Evolutionary conservation across 2,329 filamentous ascomycete species (phyloP).

Genomic region (Ascosphaera aggregata): DNA sequence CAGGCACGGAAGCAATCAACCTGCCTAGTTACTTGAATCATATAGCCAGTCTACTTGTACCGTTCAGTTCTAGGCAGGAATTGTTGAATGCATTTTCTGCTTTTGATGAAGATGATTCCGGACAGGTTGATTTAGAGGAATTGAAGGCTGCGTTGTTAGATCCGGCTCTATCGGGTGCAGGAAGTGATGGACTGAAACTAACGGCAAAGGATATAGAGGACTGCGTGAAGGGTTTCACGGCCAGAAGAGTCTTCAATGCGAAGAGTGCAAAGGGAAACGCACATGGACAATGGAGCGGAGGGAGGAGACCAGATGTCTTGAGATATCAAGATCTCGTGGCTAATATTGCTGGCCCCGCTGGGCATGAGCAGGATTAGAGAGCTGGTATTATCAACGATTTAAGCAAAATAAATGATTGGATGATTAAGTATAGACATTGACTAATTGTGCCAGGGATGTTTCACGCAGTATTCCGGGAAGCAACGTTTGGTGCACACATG

Average conservation of each 20-base stretch:
- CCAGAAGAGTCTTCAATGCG: conserved; percentile 57
- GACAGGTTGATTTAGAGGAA: conserved; percentile 67
- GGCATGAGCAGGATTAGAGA: neutral
- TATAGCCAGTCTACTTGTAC: conserved; percentile 48
- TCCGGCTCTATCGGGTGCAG: conserved; percentile 54
- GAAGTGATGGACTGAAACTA: conserved; percentile 23
- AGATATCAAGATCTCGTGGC: conserved; percentile 80
- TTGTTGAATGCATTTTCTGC: conserved; percentile 77
- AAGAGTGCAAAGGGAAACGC: conserved; percentile 13
- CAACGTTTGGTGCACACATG: too few species aligned
- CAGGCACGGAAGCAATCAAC: conserved; percentile 47
- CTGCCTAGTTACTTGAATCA: conserved; percentile 71
- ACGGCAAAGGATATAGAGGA: conserved; percentile 58
- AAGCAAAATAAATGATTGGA: too few species aligned
- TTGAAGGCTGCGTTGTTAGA: conserved; percentile 62
- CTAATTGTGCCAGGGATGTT: too few species aligned
- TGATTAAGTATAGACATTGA: too few species aligned
- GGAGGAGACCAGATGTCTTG: conserved; percentile 66
- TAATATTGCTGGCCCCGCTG: conserved; percentile 29
- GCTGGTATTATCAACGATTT: neutral
- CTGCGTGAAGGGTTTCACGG: conserved; percentile 69
- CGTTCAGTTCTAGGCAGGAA: conserved; percentile 55
- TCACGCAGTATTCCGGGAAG: too few species aligned
- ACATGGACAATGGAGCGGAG: conserved; percentile 26
- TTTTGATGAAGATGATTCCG: conserved; percentile 88